Evolutionary conservation across 2,329 filamentous ascomycete species (phyloP).

Genomic region (Alternaria postmessia): DNA sequence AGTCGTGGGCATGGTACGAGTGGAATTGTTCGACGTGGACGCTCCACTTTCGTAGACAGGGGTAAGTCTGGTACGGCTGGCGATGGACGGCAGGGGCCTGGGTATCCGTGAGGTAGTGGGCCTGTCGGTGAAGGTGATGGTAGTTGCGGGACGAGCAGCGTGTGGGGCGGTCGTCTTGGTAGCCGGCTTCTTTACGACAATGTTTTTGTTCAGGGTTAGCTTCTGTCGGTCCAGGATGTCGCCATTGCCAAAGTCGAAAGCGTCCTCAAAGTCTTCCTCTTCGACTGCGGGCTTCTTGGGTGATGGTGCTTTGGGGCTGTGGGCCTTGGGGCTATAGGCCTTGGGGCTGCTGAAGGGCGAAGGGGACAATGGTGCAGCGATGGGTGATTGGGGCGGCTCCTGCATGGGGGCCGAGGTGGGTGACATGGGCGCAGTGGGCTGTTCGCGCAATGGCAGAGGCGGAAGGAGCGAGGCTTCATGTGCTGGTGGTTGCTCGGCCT

Average conservation of each 20-base stretch:
- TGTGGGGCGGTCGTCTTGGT: constrained; percentile 69
- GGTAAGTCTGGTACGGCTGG: constrained; percentile 70
- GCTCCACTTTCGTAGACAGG: constrained; percentile 91
- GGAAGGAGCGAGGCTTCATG: constrained; percentile 30
- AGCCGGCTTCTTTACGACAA: constrained; percentile 78
- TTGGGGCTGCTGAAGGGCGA: constrained; percentile 31
- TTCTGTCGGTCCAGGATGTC: constrained; percentile 83
- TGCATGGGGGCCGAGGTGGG: constrained; percentile 15
- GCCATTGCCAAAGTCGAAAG: constrained; percentile 84
- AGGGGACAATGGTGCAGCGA: constrained; percentile 22
- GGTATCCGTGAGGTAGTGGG: constrained; percentile 74
- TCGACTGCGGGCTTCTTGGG: constrained; percentile 33
- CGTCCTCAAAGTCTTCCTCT: constrained; percentile 83
- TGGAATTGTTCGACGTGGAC: constrained; percentile 66
- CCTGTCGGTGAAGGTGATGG: constrained; percentile 90
- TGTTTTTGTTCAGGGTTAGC: constrained; percentile 86
- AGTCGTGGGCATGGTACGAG: constrained; percentile 61
- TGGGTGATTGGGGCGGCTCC: constrained; percentile 28
- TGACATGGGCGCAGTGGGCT: constrained; percentile 38
- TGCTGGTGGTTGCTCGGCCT: constrained; percentile 47
- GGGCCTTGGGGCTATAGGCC: constrained; percentile 18
- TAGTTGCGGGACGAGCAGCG: constrained; percentile 75
- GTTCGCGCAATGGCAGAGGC: constrained; percentile 28
- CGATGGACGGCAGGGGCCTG: constrained; percentile 68
- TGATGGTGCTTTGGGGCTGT: constrained; percentile 28